Base-by-base conservation (phyloP, 495 filamentous ascomycete species). In the Hyaloscypha finlandica region DNA sequence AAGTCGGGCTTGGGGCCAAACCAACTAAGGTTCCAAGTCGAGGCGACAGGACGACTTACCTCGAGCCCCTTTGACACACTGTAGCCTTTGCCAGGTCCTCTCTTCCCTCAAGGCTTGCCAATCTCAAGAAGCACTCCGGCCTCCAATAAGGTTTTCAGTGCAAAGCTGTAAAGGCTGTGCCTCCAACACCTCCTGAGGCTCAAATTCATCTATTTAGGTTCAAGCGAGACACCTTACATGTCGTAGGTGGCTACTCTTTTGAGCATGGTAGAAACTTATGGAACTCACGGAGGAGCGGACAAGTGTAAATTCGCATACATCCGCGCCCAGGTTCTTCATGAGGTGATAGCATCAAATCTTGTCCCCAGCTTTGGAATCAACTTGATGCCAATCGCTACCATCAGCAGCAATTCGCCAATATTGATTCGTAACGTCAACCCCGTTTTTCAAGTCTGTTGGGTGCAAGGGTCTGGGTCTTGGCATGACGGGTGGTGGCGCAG, bases 401-500 rank as follows among this genome's bases (percentile, higher is more conserved):
- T 19, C 42, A 48, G 4, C 42, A 14, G 16, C 16, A 48, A 14
- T 19, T 48, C 16, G 16, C 42, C 42, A n/a, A n/a, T n/a, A 48
- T 48, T 19, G 42, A 48, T 59, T 63, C 60, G 66, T 68, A 68
- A 57, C 60, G 25, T 53, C 60, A 9, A 60, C 11, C 66, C 51
- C 33, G 55, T 55, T 55, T 56, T 51, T 56, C 42, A 48, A 19
- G 16, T 61, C 33, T 30, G 64, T 5, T 16, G 16, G 8, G 3
- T 62, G 31, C 30, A n/a, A 61, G 33, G 35, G 30, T 61, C 30
- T 8, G 56, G 3, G n/a, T 30, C 22, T n/a, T 53, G 29, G 61
- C 45, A 42, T 12, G 42, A 4, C 22, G 51, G 51, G 33, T 70
- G 63, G 68, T 66, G 68, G 68, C 68, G 63, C 68, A 70, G 68